Base-by-base conservation (phyloP, 176 grass and related monocot genomes). In the Urochloa ruziziensis region DNA sequence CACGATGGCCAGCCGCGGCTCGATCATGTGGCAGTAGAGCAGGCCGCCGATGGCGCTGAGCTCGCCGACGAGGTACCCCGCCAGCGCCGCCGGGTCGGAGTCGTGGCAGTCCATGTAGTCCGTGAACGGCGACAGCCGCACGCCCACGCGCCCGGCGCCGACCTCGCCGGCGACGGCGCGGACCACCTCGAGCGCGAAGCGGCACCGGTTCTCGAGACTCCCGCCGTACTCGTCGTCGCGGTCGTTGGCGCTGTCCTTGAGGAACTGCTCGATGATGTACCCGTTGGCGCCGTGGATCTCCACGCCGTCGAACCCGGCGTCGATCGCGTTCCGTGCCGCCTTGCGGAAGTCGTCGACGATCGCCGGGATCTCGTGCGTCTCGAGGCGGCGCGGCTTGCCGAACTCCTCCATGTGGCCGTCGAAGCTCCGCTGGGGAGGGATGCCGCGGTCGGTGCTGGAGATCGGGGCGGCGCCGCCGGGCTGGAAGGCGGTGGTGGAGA, bases 291-390 rank as follows among this genome's bases (percentile, higher is more conserved):
- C 88, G 16, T 93, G 87, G 72, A 93, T 78, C 57, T 93, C 84
- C 39, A 88, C 91, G 59, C 91, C 87, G 46, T 92, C 87, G 54
- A 92, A 89, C 8, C 91, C 89, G 17, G 92, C 89, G 67, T 87
- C 75, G 23, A 94, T 47, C 25, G 92, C 88, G 63, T 94, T 94
- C 7, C 82, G 90, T 12, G 92, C 88, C 2, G 92, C 92, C 28
- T 42, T 27, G 37, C 92, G 88, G 37, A 91, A 94, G 53, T 94
- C 92, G 23, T 84, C 75, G 2, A 94, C 83, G 37, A 94, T 24
- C 0, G 3, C 23, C 0, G 89, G 80, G 11, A 94, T 84, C 76
- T 94, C 89, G 67, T 0, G 5, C 3, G 81, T 49, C 6, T 65
- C 58, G 0, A 91, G 79, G 34, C 24, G 67, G 7, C 87, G 62